Base-by-base conservation (phyloP, 371 early-diverging fungal genomes). In the Encephalitozoon hellem region DNA sequence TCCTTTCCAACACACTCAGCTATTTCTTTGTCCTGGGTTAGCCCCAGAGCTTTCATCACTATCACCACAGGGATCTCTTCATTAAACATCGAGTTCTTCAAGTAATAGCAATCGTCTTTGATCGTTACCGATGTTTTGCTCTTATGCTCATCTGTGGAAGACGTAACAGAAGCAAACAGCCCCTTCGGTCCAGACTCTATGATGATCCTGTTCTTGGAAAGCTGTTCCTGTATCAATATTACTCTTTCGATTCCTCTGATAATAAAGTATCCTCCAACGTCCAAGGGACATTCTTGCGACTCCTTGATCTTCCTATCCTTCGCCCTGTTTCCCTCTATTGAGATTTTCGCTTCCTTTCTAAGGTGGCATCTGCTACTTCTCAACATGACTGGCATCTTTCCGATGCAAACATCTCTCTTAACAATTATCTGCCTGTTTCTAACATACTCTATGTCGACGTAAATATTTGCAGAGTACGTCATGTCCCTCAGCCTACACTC, bases 161-260 rank as follows among this genome's bases (percentile, higher is more conserved):
- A 86, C 32, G 92, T 92, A 4, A 95, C 95, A 68, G 87, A 89
- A 42, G 93, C 92, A 53, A 86, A 85, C 55, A 94, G 89, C 0
- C 94, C 94, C 80, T 90, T 91, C 38, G 89, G 86, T 77, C 97
- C 97, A 0, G 87, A 87, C 72, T 97, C 96, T 21, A 97, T 92
- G 83, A 98, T 92, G 73, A 99, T 99, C 86, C 99, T 90, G 87
- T 98, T 99, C 86, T 97, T 97, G n/a, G 94, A 92, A 83, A 99
- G 87, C 80, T 99, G 99, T 87, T 99, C 99, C 86, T 99, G 99
- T 28, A 99, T 95, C 69, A 98, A 82, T 87, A 98, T 94, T 4
- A 98, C 98, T 85, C 96, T 94, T 85, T 99, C 99, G 0, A 92
- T 90, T 30, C 99, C 99, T 59, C 93, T 91, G 65, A 96, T 91